A percentile compares a stretch with the other conserved stretches of the same genome.
Evolutionary conservation across 1,284 basidiomycete species (phyloP).

Genomic region (Cutaneotrichosporon sp.): DNA sequence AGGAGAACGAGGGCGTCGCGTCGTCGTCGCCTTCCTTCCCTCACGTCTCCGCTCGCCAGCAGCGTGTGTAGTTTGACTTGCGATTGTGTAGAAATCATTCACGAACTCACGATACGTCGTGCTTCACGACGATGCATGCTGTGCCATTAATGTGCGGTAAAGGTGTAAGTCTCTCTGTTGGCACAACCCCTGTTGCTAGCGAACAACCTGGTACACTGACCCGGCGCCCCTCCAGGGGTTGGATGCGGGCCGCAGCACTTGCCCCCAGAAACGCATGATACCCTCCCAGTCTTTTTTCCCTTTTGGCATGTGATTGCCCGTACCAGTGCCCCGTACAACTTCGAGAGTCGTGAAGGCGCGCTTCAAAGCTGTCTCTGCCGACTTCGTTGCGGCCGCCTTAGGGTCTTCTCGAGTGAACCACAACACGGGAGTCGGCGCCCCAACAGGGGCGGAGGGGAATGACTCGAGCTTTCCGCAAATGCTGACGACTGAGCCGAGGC

Average conservation of each 20-base stretch:
- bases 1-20: neutral
- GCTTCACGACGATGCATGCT: too few species aligned
- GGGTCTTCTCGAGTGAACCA: constrained; percentile 56
- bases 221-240: constrained; percentile 53
- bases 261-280: constrained; percentile 82
- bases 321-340: constrained; percentile 49
- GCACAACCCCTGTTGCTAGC: too few species aligned
- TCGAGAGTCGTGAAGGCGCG: constrained; percentile 57
- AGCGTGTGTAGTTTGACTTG: neutral
- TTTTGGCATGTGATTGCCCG: constrained; percentile 63
- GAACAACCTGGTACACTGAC: constrained; percentile 66
- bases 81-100: too few species aligned
- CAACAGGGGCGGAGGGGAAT: constrained; percentile 61
- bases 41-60: neutral
- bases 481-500: constrained; percentile 47
- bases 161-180: too few species aligned
- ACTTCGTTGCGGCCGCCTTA: constrained; percentile 47
- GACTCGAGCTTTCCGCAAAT: constrained; percentile 69
- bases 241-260: constrained; percentile 56
- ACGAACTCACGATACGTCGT: too few species aligned
- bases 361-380: constrained; percentile 52
- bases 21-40: neutral
- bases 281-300: constrained; percentile 72
- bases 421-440: constrained; percentile 57
- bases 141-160: too few species aligned